Base-by-base conservation (phyloP, 805 yeast species). In the Saccharomyces eubayanus region DNA sequence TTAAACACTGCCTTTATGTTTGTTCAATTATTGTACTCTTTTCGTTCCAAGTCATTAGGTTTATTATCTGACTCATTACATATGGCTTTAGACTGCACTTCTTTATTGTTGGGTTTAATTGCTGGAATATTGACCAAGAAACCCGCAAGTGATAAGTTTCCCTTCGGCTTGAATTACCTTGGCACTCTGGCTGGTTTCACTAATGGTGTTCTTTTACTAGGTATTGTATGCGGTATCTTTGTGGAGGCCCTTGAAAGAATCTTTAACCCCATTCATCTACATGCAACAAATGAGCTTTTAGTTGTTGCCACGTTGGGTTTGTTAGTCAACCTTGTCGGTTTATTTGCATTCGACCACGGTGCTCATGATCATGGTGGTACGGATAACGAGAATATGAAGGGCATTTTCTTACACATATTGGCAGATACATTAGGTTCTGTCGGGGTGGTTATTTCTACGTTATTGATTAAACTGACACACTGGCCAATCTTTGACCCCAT, bases 341-440 rank as follows among this genome's bases (percentile, higher is more conserved):
- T 94, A 5, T 87, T 90, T 69, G 97, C 97, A 1, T 92, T 95
- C 68, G 90, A 88, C 63, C 97, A 89, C 65, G 94, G 91, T 2
- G 89, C 84, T 59, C 78, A 69, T 36, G 76, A 74, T 31, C 65
- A 60, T 16, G 46, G 50, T 20, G n/a, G 43, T 11, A 29, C 41
- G 11, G 55, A 59, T 48, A 79, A 81, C 60, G 84, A 80, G 46
- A 92, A 92, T 67, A 87, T 92, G 95, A 83, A 85, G 54, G 99
- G 99, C 12, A 89, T 94, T 5, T 94, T 94, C 63, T 73, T 94
- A 47, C 99, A 94, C 62, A 87, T 94, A 30, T 67, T 94, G 47
- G 99, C 99, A 0, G 99, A 94, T 63, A 91, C 98, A 0, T 73
- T 94, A 45, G 99, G 99, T 0, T 92, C 98, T 0, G 96, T 91